Evolutionary conservation across 768 basidiomycete species (phyloP), one percentile per base, ranked within the genome.

Genomic region (Terana coerulea): DNA sequence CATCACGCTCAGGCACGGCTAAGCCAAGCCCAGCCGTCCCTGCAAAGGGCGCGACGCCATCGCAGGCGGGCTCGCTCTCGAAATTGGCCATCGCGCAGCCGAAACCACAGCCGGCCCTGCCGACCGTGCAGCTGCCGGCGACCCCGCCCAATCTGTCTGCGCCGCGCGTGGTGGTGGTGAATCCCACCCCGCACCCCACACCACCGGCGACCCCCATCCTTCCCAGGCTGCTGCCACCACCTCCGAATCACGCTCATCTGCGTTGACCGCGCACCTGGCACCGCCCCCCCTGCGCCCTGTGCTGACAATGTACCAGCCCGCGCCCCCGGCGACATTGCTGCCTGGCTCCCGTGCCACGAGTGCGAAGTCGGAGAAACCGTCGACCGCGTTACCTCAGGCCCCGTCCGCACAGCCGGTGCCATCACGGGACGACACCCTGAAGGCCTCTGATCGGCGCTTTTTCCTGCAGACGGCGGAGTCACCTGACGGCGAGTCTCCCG

Each of bases 141-240:
- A 58, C 53, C 19, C 53, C 53, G n/a, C 47, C 52, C 12, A 41
- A 30, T 7, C 8, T 37, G 3, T 46, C 40, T 30, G 53, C 53
- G 28, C 84, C 83, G 12, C 73, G 75, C 24, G 75, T 91, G 5
- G 76, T 88, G 14, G 75, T 91, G 19, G 81, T 89, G 8, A 82
- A 85, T 57, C 86, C 88, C 15, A 89, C 88, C 0, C 88, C 87
- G 2, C 84, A 84, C 56, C 86, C 84, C 1, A 91, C 89, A 1
- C 88, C 89, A 6, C 89, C 88, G 2, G 76, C 81, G 1, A 87
- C 86, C 1, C 86, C 47, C 62, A 63, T 22, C 54, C 54, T 29
- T 10, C 61, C 54, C 47, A 55, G 53, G 31, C 58, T 29, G 36
- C 65, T 52, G 46, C 68, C 61, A 30, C 64, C 61, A 14, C 62